Conservation (phyloP, 2,329 filamentous ascomycete species). For the Neofusicoccum ribis region DNA sequence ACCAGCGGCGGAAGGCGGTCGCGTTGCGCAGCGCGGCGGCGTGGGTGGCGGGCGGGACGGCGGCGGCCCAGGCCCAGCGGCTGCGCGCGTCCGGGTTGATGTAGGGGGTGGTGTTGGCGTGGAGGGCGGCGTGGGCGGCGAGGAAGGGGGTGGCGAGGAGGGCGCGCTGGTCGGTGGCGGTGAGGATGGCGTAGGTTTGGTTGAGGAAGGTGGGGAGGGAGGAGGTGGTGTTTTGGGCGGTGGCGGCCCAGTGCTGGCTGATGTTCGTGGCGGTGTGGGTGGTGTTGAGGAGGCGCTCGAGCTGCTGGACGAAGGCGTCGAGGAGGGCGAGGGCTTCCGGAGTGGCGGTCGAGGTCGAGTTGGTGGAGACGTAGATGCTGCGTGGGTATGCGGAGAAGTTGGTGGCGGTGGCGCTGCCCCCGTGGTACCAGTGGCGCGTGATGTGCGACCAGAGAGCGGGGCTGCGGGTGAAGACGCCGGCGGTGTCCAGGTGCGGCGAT, state of each 20-base stretch:
- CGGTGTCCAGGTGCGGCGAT: conserved; percentile 27
- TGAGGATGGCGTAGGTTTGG: neutral
- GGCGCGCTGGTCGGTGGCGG: neutral
- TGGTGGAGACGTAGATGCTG: neutral
- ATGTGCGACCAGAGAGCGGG: neutral
- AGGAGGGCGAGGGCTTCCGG: neutral
- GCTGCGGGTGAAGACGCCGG: conserved; percentile 29
- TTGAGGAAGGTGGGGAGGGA: neutral
- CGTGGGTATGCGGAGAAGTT: neutral
- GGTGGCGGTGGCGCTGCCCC: neutral
- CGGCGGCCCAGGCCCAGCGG: too few relatives aligned
- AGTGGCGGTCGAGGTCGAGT: neutral
- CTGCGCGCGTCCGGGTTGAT: neutral
- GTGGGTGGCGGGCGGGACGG: neutral
- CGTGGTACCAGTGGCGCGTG: neutral
- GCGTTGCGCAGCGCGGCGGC: too few relatives aligned
- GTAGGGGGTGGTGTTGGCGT: neutral
- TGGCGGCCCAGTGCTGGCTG: neutral
- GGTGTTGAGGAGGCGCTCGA: neutral
- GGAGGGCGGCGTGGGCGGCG: neutral
- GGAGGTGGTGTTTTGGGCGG: neutral
- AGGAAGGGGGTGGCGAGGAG: neutral
- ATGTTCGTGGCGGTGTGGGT: neutral
- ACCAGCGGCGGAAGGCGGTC: too few relatives aligned
- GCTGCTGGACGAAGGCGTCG: neutral